Base-by-base conservation (phyloP, 495 filamentous ascomycete genomes). In the Lichenothelia convexa region DNA sequence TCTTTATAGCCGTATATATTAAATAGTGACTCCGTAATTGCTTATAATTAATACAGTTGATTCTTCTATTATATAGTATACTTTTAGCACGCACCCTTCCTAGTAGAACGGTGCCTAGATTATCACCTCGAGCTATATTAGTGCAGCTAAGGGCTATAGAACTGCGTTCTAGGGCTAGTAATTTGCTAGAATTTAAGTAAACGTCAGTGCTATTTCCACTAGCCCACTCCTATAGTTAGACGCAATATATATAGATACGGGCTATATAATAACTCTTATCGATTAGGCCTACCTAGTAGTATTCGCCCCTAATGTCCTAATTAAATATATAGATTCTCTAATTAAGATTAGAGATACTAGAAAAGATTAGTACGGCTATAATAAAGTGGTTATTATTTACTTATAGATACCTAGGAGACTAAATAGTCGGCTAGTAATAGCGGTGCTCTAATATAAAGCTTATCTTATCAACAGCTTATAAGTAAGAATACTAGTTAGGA, bases 391-490 rank as follows among this genome's bases (percentile, higher is more conserved):
- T 13, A 27, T 13, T 13, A 7, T 27, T 7, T 7, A 27, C 24
- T 27, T 27, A 27, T 27, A 27, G 24, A 27, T 27, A 7, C 24
- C 13, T 7, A 13, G 24, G 13, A 27, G 7, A 7, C 7, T 7
- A 13, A 27, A 27, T 27, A 27, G 24, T 7, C 7, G 7, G 7
- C 24, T 13, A 13, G 24, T 13, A 7, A 7, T 27, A 27, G 24
- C 24, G 7, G 13, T 7, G 24, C 7, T 27, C 13, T 7, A 7
- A 7, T 7, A 30, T 16, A 30, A 39, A 26, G 34, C 32, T 27
- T 20, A 41, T 15, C 4, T 41, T 23, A 19, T 41, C 18, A 19
- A 41, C 18, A 29, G 21, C 18, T 20, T 41, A 26, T 23, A 39
- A 15, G 39, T 18, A 0, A 41, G 39, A 1, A 39, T 39, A 17